A percentile compares a stretch with the other conserved stretches of the same genome.
Evolutionary conservation across 345 rosid species (phyloP).

Genomic region (Acer campestre): DNA sequence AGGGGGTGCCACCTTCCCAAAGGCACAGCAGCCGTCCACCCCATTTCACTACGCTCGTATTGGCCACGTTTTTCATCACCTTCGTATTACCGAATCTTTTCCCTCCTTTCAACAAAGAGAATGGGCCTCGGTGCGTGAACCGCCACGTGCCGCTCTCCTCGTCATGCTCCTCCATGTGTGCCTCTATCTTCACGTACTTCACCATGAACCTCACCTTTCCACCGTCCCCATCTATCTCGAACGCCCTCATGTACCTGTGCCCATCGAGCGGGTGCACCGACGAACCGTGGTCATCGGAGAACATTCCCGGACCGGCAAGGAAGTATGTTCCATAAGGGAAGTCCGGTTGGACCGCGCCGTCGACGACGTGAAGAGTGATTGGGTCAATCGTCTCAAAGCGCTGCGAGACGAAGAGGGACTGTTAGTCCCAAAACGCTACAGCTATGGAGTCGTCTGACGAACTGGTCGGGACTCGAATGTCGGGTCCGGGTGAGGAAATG

Average conservation of each 20-base stretch:
- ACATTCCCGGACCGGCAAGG: conserved; percentile 82
- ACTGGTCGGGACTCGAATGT: conserved; percentile 13
- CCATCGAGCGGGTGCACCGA: conserved; percentile 93
- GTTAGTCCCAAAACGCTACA: conserved; percentile 86
- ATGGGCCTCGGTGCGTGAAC: conserved; percentile 83
- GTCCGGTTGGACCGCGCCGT: conserved; percentile 65
- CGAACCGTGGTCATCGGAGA: conserved; percentile 86
- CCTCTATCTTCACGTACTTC: conserved; percentile 81
- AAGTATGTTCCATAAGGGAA: conserved; percentile 89
- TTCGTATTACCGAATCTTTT: conserved; percentile 72
- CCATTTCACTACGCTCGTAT: conserved; percentile 85
- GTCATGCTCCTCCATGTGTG: conserved; percentile 79
- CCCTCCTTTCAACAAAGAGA: conserved; percentile 78
- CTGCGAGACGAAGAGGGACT: conserved; percentile 75
- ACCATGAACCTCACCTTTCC: conserved; percentile 66
- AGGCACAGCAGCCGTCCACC: conserved; percentile 72
- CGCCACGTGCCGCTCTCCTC: conserved; percentile 70
- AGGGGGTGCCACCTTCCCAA: conserved; percentile 96
- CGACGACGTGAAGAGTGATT: conserved; percentile 41
- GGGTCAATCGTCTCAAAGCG: conserved; percentile 62
- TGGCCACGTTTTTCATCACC: conserved; percentile 95
- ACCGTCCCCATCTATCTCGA: conserved; percentile 44
- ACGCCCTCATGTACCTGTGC: conserved; percentile 86
- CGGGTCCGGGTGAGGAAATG: conserved; percentile 39
- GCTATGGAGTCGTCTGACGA: conserved; percentile 38